Conservation (phyloP, 768 basidiomycete species). For the Postia placenta region DNA sequence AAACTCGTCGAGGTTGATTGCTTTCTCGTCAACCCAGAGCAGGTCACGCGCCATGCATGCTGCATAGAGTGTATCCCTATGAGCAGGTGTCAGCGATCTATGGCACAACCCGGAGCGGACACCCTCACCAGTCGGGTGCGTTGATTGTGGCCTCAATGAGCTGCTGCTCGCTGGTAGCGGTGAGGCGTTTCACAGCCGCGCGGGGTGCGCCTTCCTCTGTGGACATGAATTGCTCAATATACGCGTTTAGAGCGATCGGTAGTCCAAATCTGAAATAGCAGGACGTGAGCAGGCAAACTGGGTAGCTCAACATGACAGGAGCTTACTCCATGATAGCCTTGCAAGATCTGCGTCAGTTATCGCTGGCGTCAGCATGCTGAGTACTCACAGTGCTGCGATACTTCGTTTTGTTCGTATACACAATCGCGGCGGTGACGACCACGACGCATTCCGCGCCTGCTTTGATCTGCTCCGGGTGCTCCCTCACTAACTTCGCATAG, state of each 20-base stretch:
- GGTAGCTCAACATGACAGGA: not conserved
- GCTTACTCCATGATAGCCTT: slow-evolving; percentile 72
- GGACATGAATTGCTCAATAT: slow-evolving; percentile 73
- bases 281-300: slow-evolving; percentile 2
- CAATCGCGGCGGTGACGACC: slow-evolving; percentile 82
- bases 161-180: slow-evolving; percentile 62
- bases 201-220: slow-evolving; percentile 61
- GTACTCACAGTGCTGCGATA: slow-evolving; percentile 80
- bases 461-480: slow-evolving; percentile 38
- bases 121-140: slow-evolving; percentile 89
- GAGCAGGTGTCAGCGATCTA: too few species aligned
- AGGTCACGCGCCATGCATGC: slow-evolving; percentile 92
- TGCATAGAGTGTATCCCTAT: slow-evolving; percentile 86
- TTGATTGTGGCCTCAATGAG: slow-evolving; percentile 80
- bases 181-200: slow-evolving; percentile 81
- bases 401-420: slow-evolving; percentile 94
- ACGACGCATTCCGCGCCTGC: slow-evolving; percentile 42
- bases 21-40: slow-evolving; percentile 80
- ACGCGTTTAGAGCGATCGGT: slow-evolving; percentile 72
- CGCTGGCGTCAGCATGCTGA: not conserved
- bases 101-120: too few species aligned
- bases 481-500: slow-evolving; percentile 78
- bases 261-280: slow-evolving; percentile 66
- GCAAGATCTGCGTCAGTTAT: slow-evolving; percentile 2
- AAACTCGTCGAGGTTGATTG: slow-evolving; percentile 76